Evolutionary conservation across 306 rosid species (phyloP), one percentile per base, ranked within the genome.

Genomic region (Geum urbanum): DNA sequence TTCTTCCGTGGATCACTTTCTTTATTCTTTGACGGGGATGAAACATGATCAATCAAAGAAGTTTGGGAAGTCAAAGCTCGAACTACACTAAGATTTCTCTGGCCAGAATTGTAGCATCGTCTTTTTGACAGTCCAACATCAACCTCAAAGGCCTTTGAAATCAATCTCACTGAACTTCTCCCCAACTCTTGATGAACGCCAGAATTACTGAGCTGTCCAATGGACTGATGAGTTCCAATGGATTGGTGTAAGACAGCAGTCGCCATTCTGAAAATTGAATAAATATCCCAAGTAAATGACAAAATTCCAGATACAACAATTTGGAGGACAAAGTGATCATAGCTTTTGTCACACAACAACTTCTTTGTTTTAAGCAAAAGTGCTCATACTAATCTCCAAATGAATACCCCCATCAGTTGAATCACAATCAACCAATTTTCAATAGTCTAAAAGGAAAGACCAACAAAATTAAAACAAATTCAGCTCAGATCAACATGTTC

Each of bases 211-310:
- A 76, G 70, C 70, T 73, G 61, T 14, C 86, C 77, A 39, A 67
- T 78, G 14, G 85, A 48, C 70, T 82, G 85, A 69, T 72, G 59
- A 66, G 78, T 77, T 62, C 95, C 89, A 71, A 88, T 69, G 62
- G 81, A 77, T 72, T 82, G 95, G 69, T 80, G 79, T 84, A 71
- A 86, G 39, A 72, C 87, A 77, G 87, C 80, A 71, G 96, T 82
- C 60, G 97, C 95, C 99, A 95, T 95, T 66, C 94, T 89, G 83
- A 85, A 81, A 50, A 67, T 43, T 52, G 44, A 32, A 70, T 55
- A 72, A 71, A 71, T 2, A 40, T 54, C 70, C 67, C 84, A 72
- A 14, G 13, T 69, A 52, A 68, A 61, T 15, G 35, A 19, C 51
- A 12, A 6, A 62, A 74, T 45, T 32, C 37, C 37, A 32, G 37